Base-by-base conservation (phyloP, 352 stramenopile species). In the Phytopythium delawarense region DNA sequence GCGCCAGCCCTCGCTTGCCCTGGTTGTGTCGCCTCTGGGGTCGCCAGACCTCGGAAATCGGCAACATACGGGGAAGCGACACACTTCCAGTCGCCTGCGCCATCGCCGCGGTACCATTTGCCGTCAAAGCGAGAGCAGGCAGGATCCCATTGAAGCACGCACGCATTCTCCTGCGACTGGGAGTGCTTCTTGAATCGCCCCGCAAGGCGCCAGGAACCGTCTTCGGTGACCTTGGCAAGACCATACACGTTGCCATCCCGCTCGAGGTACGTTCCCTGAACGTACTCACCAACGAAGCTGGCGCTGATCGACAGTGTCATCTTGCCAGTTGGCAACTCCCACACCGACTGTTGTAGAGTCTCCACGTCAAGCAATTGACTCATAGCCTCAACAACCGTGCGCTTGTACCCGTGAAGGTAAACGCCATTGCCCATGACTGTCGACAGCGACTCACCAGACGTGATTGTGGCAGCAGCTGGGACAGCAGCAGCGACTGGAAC, bases 71-170 rank as follows among this genome's bases (percentile, higher is more conserved):
- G 72, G 12, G 75, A 70, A 9, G 70, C 58, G 30, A 89, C 61
- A 54, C 86, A 96, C 59, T 87, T 91, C 85, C 86, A 94, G 30
- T 88, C 79, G 11, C 86, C 87, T 4, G 86, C 85, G 7, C 84
- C 86, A 57, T 96, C 86, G 30, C 87, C 87, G 21, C 87, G 85
- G 69, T 84, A 94, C 84, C 84, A 96, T 62, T 92, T 91, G 4
- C 87, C 87, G 46, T 91, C 74, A 59, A 96, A 93, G 21, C 81
- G 79, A 23, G 77, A 76, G 28, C 71, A 66, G 32, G 45, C 63
- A 12, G 70, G 65, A 53, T 92, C 71, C 79, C 84, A 94, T 54
- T 84, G 75, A 7, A 94, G 59, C 18, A 76, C 73, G 9, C 90
- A 76, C 15, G 84, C 81, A 46, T 95, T 94, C 18, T 83, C 81